These are phyloP conservation scores for Neoboletus subvelutipes DNA, from an alignment of 768 basidiomycete species.

Conservation along the genomic window DNA sequence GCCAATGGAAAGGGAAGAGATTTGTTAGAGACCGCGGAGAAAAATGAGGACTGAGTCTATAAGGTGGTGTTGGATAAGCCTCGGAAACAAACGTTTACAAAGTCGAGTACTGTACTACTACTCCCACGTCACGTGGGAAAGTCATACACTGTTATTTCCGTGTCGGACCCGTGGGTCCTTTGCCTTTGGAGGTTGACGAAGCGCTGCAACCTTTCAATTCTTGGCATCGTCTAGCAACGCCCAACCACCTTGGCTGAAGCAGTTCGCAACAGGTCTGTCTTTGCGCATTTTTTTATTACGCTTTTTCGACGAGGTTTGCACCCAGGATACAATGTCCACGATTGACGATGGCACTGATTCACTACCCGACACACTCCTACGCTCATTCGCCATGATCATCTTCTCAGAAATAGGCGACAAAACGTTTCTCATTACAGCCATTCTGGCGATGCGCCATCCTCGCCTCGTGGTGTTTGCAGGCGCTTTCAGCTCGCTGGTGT, in stretches of 20 bases:
- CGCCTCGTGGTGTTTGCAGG: slow-evolving; percentile 84
- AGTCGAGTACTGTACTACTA: no score
- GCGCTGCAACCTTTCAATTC: background rate
- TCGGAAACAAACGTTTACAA: no score
- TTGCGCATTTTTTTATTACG: background rate
- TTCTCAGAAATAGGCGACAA: slow-evolving; percentile 96
- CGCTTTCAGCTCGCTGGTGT: slow-evolving; percentile 79
- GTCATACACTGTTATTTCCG: no score
- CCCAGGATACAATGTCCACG: slow-evolving; percentile 20
- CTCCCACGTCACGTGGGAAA: no score
- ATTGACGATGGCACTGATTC: slow-evolving; percentile 12
- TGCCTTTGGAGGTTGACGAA: no score
- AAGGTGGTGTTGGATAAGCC: no score
- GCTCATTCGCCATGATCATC: slow-evolving; percentile 89
- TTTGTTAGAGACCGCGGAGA: no score
- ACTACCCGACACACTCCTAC: slow-evolving; percentile 52
- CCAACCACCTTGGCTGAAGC: background rate
- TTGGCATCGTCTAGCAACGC: background rate
- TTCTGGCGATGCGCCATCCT: slow-evolving; percentile 91
- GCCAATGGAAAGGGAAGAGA: no score
- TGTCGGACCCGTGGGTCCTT: no score
- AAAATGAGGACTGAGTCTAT: no score
- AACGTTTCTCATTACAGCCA: slow-evolving; percentile 86
- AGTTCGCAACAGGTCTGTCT: slow-evolving; percentile 3
- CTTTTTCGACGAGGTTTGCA: background rate